Evolutionary conservation across 208 protist genomes (phyloP), one percentile per base, ranked within the genome.

Genomic region (Trypanosomatidae sp.): DNA sequence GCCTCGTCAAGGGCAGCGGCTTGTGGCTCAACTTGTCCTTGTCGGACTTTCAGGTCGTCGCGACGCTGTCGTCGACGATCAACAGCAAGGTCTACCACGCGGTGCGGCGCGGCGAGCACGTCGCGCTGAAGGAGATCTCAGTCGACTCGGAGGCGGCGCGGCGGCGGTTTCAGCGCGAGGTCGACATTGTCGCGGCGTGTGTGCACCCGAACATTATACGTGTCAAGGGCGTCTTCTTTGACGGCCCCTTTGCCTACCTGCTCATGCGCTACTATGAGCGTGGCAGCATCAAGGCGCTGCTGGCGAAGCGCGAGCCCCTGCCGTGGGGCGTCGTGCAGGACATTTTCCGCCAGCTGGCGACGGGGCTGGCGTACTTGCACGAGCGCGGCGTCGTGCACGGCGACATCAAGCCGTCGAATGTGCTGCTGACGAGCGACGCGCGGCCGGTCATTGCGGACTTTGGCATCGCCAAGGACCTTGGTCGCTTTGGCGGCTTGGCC

Each of bases 21-120:
- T 56, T 80, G 15, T 85, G 75, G 75, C 43, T 80, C 18, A 80
- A 77, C 39, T 37, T 64, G 30, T 68, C 66, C n/a, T 64, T 85
- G 45, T 67, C 61, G 15, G 71, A 85, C 58, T 79, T 71, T 33
- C 63, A 76, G 47, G 61, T 85, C 23, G 19, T 71, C 13, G 56
- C 59, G 3, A 76, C 60, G 7, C 46, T 80, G 32, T 69, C 63
- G 21, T 73, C 66, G 13, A 80, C 71, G 1, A 62, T 61, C 15
- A 85, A 76, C 61, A 77, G 70, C 59, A 85, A 79, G 35, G 71
- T 85, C 19, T 85, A 76, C 56, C 75, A 76, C 56, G 70, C 66
- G 3, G 27, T 56, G 20, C 53, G 52, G 6, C 59, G 64, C 15
- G 75, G 75, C 45, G 71, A 85, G 47, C 53, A 77, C 52, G 50